A percentile compares a stretch with the other conserved stretches of the same genome.
phyloP scores from a whole-genome alignment of 805 yeast species.

The Ogataea trehaloabstinens region DNA sequence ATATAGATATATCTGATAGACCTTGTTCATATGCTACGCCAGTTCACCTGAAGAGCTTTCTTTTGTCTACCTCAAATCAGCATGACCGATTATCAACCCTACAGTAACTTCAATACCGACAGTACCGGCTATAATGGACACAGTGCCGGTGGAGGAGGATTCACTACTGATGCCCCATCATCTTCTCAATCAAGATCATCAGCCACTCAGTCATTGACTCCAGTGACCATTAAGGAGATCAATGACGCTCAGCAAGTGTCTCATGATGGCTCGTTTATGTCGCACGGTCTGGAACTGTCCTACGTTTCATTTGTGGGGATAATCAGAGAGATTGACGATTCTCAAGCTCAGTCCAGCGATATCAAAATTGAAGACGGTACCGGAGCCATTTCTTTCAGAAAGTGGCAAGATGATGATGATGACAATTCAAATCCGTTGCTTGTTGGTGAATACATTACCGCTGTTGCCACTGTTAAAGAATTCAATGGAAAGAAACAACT shows the following conservation, averaged over 20 bases:
- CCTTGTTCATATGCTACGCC: no score
- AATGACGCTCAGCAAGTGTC: slow-evolving; percentile 57
- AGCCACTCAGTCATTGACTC: slow-evolving; percentile 42
- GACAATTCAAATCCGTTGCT: slow-evolving; percentile 23
- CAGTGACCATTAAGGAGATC: slow-evolving; percentile 75
- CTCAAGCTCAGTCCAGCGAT: slow-evolving; percentile 53
- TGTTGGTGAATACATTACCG: slow-evolving; percentile 59
- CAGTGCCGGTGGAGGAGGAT: slow-evolving; percentile 26
- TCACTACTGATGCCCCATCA: slow-evolving; percentile 23
- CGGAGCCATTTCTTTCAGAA: slow-evolving; percentile 60
- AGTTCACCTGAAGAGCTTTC: no score
- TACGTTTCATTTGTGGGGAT: slow-evolving; percentile 69
- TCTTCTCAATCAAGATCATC: slow-evolving; percentile 25
- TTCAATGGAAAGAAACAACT: slow-evolving; percentile 63
- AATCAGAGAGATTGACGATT: slow-evolving; percentile 57
- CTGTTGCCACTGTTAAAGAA: slow-evolving; percentile 54
- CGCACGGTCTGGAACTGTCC: slow-evolving; percentile 59
- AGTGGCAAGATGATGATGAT: slow-evolving; percentile 53
- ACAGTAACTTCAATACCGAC: slow-evolving; percentile 33
- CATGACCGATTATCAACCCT: slow-evolving; percentile 37
- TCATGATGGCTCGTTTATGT: slow-evolving; percentile 65
- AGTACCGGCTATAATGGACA: slow-evolving; percentile 37
- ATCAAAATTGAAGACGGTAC: slow-evolving; percentile 79
- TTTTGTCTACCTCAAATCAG: slow-evolving; percentile 1
- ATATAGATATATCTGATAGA: no score